Base-by-base conservation (phyloP, 805 yeast species). In the Kuraishia hungarica region DNA sequence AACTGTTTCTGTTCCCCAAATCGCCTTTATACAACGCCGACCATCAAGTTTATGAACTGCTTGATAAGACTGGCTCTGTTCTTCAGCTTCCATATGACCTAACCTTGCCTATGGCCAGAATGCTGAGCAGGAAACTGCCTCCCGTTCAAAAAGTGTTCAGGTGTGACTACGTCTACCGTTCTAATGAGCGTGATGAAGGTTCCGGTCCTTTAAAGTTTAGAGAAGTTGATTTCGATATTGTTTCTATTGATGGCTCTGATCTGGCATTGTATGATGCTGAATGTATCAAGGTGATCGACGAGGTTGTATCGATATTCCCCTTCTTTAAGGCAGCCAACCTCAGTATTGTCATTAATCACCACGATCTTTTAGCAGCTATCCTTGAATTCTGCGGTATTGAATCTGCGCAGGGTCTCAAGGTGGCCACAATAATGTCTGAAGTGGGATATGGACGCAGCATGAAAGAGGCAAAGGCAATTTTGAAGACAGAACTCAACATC, bases 61-160 rank as follows among this genome's bases (percentile, higher is more conserved):
- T 94, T 54, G 98, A 93, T 64, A 77, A 82, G 53, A 84, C 89
- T 29, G 99, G 99, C 0, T 82, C 91, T 0, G 93, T 94, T 2
- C 72, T 94, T 39, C 96, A 92, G 60, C 71, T 94, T 39, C 96
- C 97, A 2, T 91, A 87, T 64, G 99, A 94, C 66, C 74, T 92
- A 58, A 88, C 96, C 0, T 72, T 92, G 39, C 98, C 99, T 0
- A 81, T 87, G 74, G 99, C 99, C 0, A 75, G 98, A 60, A 76
- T 83, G 52, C 68, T 94, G 35, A 91, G 97, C 1, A 81, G 86
- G 55, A 73, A 75, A n/a, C 59, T 76, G 1, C 62, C 68, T 1
- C 73, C 82, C 1, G 72, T 78, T 2, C 72, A 73, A 54, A 92
- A 93, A 66, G 73, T 86, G 19, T 93, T 75, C 66, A 75, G 96